Conservation (phyloP, 179 eudicot genomes). For the Camellia oleifera region DNA sequence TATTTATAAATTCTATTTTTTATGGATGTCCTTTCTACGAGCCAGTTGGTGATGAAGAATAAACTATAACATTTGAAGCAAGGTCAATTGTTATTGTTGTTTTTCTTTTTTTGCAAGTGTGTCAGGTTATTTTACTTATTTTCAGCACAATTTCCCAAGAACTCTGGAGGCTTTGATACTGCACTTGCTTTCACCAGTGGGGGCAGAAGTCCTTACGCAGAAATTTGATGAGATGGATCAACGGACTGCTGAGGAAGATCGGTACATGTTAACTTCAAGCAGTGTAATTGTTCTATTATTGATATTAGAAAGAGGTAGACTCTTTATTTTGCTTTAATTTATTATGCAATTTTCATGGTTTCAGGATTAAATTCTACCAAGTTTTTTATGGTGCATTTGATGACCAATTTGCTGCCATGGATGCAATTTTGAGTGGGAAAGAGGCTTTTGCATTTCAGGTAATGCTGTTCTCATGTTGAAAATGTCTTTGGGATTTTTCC, state of each 20-base stretch:
- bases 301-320: neutral
- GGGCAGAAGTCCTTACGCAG: conserved; percentile 78
- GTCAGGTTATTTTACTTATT: conserved; percentile 11
- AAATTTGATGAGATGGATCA: conserved; percentile 81
- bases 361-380: conserved; percentile 69
- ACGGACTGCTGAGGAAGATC: conserved; percentile 53
- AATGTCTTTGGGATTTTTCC: conserved; percentile 4
- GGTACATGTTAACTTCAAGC: conserved; percentile 31
- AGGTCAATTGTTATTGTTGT: neutral
- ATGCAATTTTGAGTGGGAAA: conserved; percentile 71
- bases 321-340: conserved; percentile 17
- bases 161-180: conserved; percentile 71
- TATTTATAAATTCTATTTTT: no score
- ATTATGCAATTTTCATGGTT: conserved; percentile 12
- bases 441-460: conserved; percentile 85
- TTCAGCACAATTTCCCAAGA: conserved; percentile 76
- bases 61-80: neutral
- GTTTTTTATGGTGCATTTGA: conserved; percentile 72
- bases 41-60: neutral
- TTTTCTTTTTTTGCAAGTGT: neutral
- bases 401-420: conserved; percentile 70
- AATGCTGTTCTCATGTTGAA: conserved; percentile 8
- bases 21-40: neutral
- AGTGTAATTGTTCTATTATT: neutral
- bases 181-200: conserved; percentile 83